These are phyloP conservation scores for Brassica juncea DNA, from an alignment of 345 rosid genomes.

Conservation along the genomic window DNA sequence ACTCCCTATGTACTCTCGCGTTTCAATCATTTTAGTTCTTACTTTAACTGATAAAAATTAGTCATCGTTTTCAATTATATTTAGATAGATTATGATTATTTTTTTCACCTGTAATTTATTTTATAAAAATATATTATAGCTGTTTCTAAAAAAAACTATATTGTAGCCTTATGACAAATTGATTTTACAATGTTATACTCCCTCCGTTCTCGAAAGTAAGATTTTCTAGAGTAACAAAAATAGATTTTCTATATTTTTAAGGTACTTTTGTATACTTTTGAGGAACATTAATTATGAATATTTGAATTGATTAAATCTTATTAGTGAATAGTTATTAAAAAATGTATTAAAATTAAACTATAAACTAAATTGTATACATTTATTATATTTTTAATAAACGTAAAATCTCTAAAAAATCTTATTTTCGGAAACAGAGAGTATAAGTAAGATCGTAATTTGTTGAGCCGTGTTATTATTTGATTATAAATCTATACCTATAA, in stretches of 20 bases:
- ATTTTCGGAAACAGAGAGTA: too few relatives aligned
- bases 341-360: too few relatives aligned
- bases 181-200: neutral
- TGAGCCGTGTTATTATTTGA: neutral
- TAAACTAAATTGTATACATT: too few relatives aligned
- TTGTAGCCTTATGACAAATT: neutral
- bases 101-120: neutral
- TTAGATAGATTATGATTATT: neutral
- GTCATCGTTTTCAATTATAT: neutral
- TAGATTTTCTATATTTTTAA: too few relatives aligned
- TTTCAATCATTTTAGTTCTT: neutral
- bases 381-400: too few relatives aligned
- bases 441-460: neutral
- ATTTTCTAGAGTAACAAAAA: too few relatives aligned
- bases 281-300: too few relatives aligned
- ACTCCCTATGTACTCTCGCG: slow-evolving; percentile 6
- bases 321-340: too few relatives aligned
- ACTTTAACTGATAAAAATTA: neutral
- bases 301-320: too few relatives aligned
- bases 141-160: neutral
- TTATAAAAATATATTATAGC: neutral
- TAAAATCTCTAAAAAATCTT: too few relatives aligned
- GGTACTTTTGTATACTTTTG: too few relatives aligned
- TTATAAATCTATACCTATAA: neutral
- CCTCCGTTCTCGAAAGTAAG: too few relatives aligned